These are phyloP conservation scores for Trametes versicolor DNA, from an alignment of 1,284 basidiomycete genomes.

Conservation along the genomic window DNA sequence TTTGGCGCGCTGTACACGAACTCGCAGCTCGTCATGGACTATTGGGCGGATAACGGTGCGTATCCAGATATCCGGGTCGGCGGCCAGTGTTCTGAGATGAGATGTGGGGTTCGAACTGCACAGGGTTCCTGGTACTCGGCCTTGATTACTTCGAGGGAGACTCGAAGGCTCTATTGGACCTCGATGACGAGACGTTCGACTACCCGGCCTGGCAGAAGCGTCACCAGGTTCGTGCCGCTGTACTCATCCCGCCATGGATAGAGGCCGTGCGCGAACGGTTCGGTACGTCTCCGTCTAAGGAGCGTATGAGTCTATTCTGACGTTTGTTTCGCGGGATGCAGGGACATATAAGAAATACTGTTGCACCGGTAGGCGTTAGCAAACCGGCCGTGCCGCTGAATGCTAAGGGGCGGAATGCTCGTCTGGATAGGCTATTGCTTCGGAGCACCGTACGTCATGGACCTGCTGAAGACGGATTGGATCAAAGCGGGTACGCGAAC, in stretches of 20 bases:
- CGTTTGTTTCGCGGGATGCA: slow-evolving; percentile 3
- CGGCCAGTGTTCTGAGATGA: background rate
- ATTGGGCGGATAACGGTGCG: slow-evolving; percentile 59
- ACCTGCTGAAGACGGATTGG: slow-evolving; percentile 53
- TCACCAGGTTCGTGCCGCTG: slow-evolving; percentile 46
- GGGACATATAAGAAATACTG: slow-evolving; percentile 40
- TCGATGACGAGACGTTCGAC: slow-evolving; percentile 52
- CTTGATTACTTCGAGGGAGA: slow-evolving; percentile 69
- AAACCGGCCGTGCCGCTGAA: background rate
- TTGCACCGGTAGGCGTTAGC: slow-evolving; percentile 19
- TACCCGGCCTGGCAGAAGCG: slow-evolving; percentile 50
- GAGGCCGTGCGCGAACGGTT: slow-evolving; percentile 56
- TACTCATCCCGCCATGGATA: slow-evolving; percentile 58
- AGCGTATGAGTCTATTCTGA: background rate
- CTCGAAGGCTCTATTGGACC: slow-evolving; percentile 47
- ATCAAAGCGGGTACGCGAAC: slow-evolving; percentile 54
- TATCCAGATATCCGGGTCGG: background rate
- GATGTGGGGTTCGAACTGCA: background rate
- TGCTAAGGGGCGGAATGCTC: background rate
- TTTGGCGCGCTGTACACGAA: slow-evolving; percentile 60
- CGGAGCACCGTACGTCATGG: slow-evolving; percentile 60
- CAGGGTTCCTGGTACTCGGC: slow-evolving; percentile 63
- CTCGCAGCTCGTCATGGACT: slow-evolving; percentile 63
- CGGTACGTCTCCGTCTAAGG: slow-evolving; percentile 42
- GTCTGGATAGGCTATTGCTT: slow-evolving; percentile 63